Evolutionary conservation across 108 stramenopile genomes (phyloP).

Genomic region (Cylindrotheca closterium): DNA sequence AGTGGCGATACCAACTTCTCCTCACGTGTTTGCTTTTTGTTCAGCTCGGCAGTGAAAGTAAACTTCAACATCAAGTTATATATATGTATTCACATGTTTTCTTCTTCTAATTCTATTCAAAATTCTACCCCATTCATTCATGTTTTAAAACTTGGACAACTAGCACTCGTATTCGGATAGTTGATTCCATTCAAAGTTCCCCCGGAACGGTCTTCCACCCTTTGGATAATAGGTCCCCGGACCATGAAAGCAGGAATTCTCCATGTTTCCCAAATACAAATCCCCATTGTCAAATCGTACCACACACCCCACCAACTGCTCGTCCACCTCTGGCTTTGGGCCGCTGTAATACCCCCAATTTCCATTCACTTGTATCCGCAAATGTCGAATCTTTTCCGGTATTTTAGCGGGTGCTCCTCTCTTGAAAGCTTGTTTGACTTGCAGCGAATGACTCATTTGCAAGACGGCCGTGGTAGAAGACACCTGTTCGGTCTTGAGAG

Average conservation of each 20-base stretch:
- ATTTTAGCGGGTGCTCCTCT: background rate
- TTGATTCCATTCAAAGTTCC: background rate
- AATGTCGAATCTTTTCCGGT: slow-evolving; percentile 4
- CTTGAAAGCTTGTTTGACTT: background rate
- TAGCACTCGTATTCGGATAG: too few species aligned
- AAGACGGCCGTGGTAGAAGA: background rate
- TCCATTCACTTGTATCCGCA: slow-evolving; percentile 2
- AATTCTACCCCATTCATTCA: too few species aligned
- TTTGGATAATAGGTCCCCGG: background rate
- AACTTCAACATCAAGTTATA: too few species aligned
- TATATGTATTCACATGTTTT: too few species aligned
- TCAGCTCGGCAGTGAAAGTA: too few species aligned
- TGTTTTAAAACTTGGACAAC: too few species aligned
- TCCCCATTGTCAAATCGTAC: slow-evolving; percentile 26
- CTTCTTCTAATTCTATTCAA: too few species aligned
- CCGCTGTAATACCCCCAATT: slow-evolving; percentile 19
- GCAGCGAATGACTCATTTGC: background rate
- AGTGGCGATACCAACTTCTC: too few species aligned
- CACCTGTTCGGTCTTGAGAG: background rate
- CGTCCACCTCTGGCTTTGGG: slow-evolving; percentile 1
- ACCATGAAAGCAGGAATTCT: background rate
- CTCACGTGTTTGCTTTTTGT: too few species aligned
- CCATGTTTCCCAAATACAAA: slow-evolving; percentile 22
- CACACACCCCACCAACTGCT: slow-evolving; percentile 10
- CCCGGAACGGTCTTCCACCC: background rate